Evolutionary conservation across 2,329 filamentous ascomycete species (phyloP), one percentile per base, ranked within the genome.

Genomic region (Leptographium radiaticola): DNA sequence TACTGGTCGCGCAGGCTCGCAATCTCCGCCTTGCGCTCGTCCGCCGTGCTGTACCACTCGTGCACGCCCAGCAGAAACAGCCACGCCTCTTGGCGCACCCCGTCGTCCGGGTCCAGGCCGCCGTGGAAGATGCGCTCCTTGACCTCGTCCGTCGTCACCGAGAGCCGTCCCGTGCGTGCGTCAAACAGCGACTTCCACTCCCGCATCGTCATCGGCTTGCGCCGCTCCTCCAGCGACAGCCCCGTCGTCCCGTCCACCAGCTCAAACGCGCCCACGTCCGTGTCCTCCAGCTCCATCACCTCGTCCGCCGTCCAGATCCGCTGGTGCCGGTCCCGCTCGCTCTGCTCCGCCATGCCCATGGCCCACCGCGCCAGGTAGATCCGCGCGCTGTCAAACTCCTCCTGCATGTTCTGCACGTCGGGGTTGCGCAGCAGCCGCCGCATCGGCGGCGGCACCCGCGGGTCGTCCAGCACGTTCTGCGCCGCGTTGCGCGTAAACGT

Each of bases 101-200:
- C 90, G 62, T 97, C 91, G 16, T 95, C 86, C 0, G 87, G 72
- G 64, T 95, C 84, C 1, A 98, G 73, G 0, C 93, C 93, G 33
- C 93, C 93, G 64, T 97, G 93, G 66, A 97, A 98, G 54, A 98
- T 80, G n/a, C 93, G 80, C 65, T 97, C 91, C 67, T 97, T 98
- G 59, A 95, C 89, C 66, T 98, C 93, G 60, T 96, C 89, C 4
- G 84, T 75, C 0, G 90, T 97, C 47, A 95, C 72, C 4, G 85
- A 79, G 2, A 98, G 70, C 45, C 83, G 76, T 0, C 93, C 93
- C 0, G 82, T 86, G 4, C 71, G 73, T 2, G 76, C 68, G 61
- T 97, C 89, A 62, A 98, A 97, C 65, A 89, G 97, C 0, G 75
- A 77, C n/a, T 85, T 82, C 93, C 93, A 98, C 67, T 98, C 93